Evolutionary conservation across 345 rosid species (phyloP), one percentile per base, ranked within the genome.

Genomic region (Conringia planisiliqua): DNA sequence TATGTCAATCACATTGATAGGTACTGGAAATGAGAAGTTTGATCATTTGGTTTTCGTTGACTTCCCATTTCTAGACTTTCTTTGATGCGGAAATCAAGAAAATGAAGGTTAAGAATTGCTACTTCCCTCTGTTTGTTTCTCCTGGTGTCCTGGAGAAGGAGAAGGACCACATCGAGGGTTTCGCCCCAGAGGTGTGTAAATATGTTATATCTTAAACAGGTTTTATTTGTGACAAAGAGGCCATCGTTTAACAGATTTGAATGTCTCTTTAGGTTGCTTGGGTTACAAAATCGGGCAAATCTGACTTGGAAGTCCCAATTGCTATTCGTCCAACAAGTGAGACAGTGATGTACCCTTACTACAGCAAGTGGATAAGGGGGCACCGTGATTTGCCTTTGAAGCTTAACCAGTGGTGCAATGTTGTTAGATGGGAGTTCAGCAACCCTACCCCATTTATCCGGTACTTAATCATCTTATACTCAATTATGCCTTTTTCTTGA

Each of bases 351-450:
- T 89, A 92, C 80, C 99, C 99, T 35, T 95, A 84, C 85, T 95
- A 81, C 78, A 88, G 98, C 66, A 95, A 95, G 83, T 95, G 99
- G 99, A 90, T 95, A 43, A 87, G 99, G 78, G 96, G 99, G 7
- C 99, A 92, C 77, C 91, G 98, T 35, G 99, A 95, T 80, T 82
- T 95, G 81, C 99, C 99, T 68, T 75, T 95, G 86, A 92, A 81
- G 82, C 97, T 89, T 68, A 95, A 95, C 62, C 99, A 95, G 70
- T 95, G 99, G 99, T 95, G 99, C 85, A 95, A 95, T 84, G 99
- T 95, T 75, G 99, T 95, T 70, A 86, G 99, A 76, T 92, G 97
- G 99, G 98, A 95, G 73, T 95, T 95, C 77, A 95, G 97, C 88
- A 85, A 95, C 80, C 99, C 99, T n/a, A 95, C 99, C 24, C 98